Evolutionary conservation across 345 rosid species (phyloP).

Genomic region (Rhodomyrtus tomentosa): DNA sequence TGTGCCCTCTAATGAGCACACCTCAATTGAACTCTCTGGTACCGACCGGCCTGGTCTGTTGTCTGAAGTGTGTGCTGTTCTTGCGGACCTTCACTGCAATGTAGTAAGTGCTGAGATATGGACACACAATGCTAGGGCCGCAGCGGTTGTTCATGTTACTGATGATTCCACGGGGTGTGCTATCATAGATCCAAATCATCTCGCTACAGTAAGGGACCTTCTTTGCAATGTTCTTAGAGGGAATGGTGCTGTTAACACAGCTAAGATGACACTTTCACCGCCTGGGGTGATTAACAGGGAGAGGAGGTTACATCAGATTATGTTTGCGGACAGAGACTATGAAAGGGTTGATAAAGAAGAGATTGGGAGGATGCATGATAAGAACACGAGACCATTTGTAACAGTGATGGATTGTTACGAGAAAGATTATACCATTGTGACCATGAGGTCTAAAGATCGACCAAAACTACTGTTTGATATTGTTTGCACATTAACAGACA

Average conservation of each 20-base stretch:
- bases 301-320: slow-evolving; percentile 55
- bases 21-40: slow-evolving; percentile 73
- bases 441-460: slow-evolving; percentile 77
- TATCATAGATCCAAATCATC: slow-evolving; percentile 49
- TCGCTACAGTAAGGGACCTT: slow-evolving; percentile 49
- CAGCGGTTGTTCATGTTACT: slow-evolving; percentile 74
- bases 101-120: slow-evolving; percentile 87
- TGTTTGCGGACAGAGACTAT: slow-evolving; percentile 89
- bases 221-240: slow-evolving; percentile 60
- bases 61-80: slow-evolving; percentile 90
- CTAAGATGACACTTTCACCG: slow-evolving; percentile 11
- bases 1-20: slow-evolving; percentile 67
- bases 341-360: slow-evolving; percentile 39
- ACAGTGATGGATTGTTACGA: slow-evolving; percentile 56
- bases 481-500: slow-evolving; percentile 81
- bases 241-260: slow-evolving; percentile 26
- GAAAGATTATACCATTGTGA: slow-evolving; percentile 67
- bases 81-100: slow-evolving; percentile 66
- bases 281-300: slow-evolving; percentile 8
- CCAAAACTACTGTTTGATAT: slow-evolving; percentile 27
- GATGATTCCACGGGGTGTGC: slow-evolving; percentile 50
- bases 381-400: slow-evolving; percentile 45
- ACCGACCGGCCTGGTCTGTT: slow-evolving; percentile 81
- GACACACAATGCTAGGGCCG: slow-evolving; percentile 94
- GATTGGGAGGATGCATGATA: slow-evolving; percentile 18